Conservation (phyloP, 2,329 filamentous ascomycete species). For the Drechmeria coniospora region DNA sequence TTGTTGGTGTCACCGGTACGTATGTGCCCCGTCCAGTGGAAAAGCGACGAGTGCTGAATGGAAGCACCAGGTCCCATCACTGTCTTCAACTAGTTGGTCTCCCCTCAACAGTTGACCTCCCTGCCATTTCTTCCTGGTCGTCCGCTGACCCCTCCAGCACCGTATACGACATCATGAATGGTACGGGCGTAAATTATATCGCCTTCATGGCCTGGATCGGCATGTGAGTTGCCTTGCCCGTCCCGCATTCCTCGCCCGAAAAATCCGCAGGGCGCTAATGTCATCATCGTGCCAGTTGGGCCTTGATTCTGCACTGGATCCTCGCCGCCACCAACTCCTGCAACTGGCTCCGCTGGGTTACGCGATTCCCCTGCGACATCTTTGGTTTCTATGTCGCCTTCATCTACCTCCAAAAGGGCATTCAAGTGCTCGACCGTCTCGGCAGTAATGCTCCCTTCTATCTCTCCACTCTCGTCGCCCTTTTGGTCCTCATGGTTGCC, state of each 20-base stretch:
- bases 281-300: constrained; percentile 60
- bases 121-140: background rate
- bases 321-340: constrained; percentile 75
- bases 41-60: constrained; percentile 2
- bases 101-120: background rate
- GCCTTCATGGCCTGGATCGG: constrained; percentile 89
- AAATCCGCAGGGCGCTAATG: background rate
- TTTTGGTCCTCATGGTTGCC: constrained; percentile 64
- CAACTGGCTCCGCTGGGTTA: constrained; percentile 79
- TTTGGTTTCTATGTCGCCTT: constrained; percentile 90
- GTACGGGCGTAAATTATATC: constrained; percentile 66
- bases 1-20: constrained; percentile 70
- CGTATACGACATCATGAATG: constrained; percentile 74
- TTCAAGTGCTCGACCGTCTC: constrained; percentile 68
- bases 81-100: constrained; percentile 67
- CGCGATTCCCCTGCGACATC: constrained; percentile 81
- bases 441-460: constrained; percentile 56
- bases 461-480: constrained; percentile 58
- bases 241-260: too few species aligned
- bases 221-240: constrained; percentile 33
- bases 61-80: constrained; percentile 57
- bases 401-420: constrained; percentile 82
- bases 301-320: constrained; percentile 69
- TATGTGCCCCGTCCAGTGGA: too few species aligned
- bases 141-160: constrained; percentile 36